These are phyloP conservation scores for Diutina siamensis DNA, from an alignment of 1,139 yeast genomes.

Conservation along the genomic window DNA sequence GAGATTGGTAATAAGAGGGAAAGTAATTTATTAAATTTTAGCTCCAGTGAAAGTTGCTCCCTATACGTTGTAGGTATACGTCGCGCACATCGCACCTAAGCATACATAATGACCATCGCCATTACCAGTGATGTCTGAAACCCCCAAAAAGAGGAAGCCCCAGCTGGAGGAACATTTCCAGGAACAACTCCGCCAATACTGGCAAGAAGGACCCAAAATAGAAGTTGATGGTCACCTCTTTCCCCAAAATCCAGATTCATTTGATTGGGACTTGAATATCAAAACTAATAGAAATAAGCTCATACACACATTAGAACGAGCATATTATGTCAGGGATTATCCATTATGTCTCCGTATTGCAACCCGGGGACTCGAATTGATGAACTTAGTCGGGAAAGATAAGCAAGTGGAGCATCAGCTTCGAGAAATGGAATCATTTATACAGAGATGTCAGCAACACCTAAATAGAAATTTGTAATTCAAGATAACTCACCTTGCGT, in stretches of 20 bases:
- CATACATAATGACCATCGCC: no score
- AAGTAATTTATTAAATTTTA: no score
- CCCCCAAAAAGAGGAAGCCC: slow-evolving; percentile 29
- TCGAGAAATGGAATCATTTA: neutral
- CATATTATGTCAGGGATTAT: slow-evolving; percentile 38
- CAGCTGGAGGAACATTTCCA: slow-evolving; percentile 46
- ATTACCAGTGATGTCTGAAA: no score
- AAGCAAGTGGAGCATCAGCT: neutral
- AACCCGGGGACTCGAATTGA: slow-evolving; percentile 13
- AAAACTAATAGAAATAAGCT: slow-evolving; percentile 26
- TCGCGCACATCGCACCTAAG: no score
- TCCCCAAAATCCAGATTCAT: slow-evolving; percentile 15
- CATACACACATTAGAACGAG: slow-evolving; percentile 35
- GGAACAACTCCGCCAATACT: slow-evolving; percentile 33
- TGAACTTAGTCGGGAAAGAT: neutral
- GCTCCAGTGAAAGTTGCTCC: no score
- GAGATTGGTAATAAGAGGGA: no score
- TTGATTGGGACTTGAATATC: slow-evolving; percentile 14
- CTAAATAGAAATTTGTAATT: slow-evolving; percentile 34
- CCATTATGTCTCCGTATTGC: slow-evolving; percentile 27
- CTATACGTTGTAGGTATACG: no score
- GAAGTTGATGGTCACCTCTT: slow-evolving; percentile 37
- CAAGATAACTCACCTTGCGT: slow-evolving; percentile 49
- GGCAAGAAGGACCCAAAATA: slow-evolving; percentile 36
- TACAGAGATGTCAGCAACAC: neutral